Evolutionary conservation across 2,329 filamentous ascomycete species (phyloP), one percentile per base, ranked within the genome.

Genomic region (Colletotrichum cordylinicola): DNA sequence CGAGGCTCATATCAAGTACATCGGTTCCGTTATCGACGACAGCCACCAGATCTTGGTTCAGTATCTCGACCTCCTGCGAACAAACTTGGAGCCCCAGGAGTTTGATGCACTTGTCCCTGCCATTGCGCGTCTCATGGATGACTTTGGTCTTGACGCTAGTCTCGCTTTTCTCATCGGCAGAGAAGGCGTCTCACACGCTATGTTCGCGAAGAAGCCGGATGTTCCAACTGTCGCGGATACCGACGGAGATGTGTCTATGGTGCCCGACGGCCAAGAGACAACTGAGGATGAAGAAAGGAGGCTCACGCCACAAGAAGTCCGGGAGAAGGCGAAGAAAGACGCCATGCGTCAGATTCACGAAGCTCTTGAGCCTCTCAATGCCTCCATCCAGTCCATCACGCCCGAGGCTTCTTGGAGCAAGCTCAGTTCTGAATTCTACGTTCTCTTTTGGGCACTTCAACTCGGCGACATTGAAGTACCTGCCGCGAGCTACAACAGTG

Each of bases 381-480:
- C 94, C 10, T 89, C 92, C 35, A 90, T 98, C 21, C 90, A 91
- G 75, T 86, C 87, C 8, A 86, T 90, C 0, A 83, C 95, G 13
- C 91, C 94, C 1, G 84, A 90, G 3, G 89, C 91, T 9, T 90
- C 92, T 7, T 95, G 93, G 89, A 87, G 91, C 13, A 91, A 91
- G 66, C 90, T 98, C 67, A 96, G 92, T 58, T 89, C 95, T 1
- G 92, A 94, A 35, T 96, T 98, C 82, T 98, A 95, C 81, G 92
- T 94, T 58, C 94, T 94, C 0, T 99, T 99, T 85, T 99, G 97
- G 97, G 93, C 96, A 67, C 88, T 98, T 15, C 93, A 95, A 33
- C 90, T 98, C 4, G 93, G 94, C 61, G 96, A 99, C 82, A 88
- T 98, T 73, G 91, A 92, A 72, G 92, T 96, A 78, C 94, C 95